phyloP scores from a whole-genome alignment of 1,139 yeast genomes.

The Candida sp. region DNA sequence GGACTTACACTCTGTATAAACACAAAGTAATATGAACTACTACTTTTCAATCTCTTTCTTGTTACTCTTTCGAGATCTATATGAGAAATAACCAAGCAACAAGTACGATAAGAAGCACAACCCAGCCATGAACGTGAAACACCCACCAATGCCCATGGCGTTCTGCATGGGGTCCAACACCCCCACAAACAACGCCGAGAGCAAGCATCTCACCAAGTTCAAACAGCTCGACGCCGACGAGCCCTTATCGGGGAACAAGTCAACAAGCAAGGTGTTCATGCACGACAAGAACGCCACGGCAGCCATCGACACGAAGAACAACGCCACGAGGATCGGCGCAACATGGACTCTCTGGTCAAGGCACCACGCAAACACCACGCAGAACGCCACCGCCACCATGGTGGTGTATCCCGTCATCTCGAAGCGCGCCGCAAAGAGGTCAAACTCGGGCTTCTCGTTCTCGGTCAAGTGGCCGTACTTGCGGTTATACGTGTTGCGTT shows the following conservation, averaged over 20 bases:
- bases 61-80: not conserved
- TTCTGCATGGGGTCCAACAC: conserved; percentile 32
- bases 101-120: conserved; percentile 24
- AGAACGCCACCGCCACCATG: conserved; percentile 35
- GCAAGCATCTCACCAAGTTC: conserved; percentile 31
- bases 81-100: not conserved
- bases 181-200: conserved; percentile 40
- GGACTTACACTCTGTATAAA: too few relatives aligned
- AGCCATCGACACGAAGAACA: conserved; percentile 51
- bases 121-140: conserved; percentile 39
- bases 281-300: conserved; percentile 26
- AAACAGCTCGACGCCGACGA: conserved; percentile 36
- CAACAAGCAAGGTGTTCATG: conserved; percentile 32
- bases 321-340: conserved; percentile 58
- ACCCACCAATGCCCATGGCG: conserved; percentile 38
- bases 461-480: conserved; percentile 41
- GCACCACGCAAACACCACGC: conserved; percentile 75
- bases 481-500: conserved; percentile 36
- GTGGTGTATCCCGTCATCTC: conserved; percentile 29
- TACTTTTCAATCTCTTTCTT: too few relatives aligned
- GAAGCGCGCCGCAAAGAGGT: conserved; percentile 31
- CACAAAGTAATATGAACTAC: too few relatives aligned
- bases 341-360: conserved; percentile 50
- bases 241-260: conserved; percentile 32
- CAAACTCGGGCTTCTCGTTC: conserved; percentile 18